Percentiles rank a stretch among this genome's conserved stretches.
Evolutionary conservation across 1,284 basidiomycete genomes (phyloP).

Genomic region (Ceratobasidium sp.): DNA sequence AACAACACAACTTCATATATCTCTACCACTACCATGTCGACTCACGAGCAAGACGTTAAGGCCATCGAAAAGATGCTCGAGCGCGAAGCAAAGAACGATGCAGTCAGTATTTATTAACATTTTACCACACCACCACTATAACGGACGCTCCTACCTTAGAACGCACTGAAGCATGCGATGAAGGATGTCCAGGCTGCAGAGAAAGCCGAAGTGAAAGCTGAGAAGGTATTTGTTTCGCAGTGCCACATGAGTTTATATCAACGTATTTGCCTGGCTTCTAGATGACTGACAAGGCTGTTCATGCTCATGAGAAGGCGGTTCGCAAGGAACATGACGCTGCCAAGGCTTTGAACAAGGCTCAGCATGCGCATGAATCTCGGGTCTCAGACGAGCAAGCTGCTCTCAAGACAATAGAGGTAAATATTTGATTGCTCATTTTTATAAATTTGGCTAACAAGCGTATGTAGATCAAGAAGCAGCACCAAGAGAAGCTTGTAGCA

Average conservation of each 20-base stretch:
- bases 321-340: conserved; percentile 35
- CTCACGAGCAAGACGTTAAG: conserved; percentile 34
- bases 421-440: neutral
- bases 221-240: conserved; percentile 6
- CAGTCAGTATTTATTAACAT: neutral
- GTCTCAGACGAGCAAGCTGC: conserved; percentile 21
- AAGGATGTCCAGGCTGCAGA: conserved; percentile 25
- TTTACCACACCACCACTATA: too few species aligned
- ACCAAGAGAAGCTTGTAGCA: conserved; percentile 17
- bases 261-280: neutral
- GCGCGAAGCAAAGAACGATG: conserved; percentile 32
- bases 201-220: conserved; percentile 30
- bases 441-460: neutral
- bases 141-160: neutral
- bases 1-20: neutral
- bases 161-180: conserved; percentile 24
- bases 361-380: conserved; percentile 25
- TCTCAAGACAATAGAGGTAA: conserved; percentile 25
- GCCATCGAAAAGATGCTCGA: conserved; percentile 38
- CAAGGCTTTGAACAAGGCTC: conserved; percentile 36
- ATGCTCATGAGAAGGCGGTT: conserved; percentile 27
- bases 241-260: neutral
- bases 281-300: conserved; percentile 34
- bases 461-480: conserved; percentile 35
- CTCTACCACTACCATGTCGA: conserved; percentile 4